phyloP scores from a whole-genome alignment of 441 rosid species.

The Pelargonium myrrhifolium region DNA sequence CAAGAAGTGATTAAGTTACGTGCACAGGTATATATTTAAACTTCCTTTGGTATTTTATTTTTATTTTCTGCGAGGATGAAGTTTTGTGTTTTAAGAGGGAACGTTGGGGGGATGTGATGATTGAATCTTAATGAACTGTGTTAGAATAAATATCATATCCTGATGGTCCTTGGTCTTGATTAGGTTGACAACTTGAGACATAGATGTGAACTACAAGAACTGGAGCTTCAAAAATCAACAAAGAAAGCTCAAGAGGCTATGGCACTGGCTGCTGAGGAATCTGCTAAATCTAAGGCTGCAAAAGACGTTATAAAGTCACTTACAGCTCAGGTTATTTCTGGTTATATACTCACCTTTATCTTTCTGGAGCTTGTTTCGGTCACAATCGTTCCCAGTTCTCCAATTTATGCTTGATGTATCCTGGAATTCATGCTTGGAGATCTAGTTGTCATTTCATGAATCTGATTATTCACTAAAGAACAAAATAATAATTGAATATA shows the following conservation, averaged over 20 bases:
- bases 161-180: conserved; percentile 24
- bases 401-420: neutral
- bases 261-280: conserved; percentile 71
- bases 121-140: neutral
- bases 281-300: conserved; percentile 85
- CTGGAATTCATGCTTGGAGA: neutral
- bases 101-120: neutral
- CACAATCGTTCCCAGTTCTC: neutral
- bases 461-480: neutral
- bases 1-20: conserved; percentile 85
- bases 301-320: conserved; percentile 93
- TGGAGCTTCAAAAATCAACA: conserved; percentile 71
- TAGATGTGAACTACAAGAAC: conserved; percentile 76
- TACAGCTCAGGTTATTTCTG: conserved; percentile 64
- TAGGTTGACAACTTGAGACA: conserved; percentile 80
- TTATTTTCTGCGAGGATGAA: neutral
- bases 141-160: conserved; percentile 5
- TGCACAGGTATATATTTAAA: conserved; percentile 50
- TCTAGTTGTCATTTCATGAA: neutral
- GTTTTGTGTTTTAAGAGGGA: neutral
- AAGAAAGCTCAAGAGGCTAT: conserved; percentile 84
- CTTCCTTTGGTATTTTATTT: neutral
- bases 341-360: conserved; percentile 5
- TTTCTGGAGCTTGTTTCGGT: conserved; percentile 2
- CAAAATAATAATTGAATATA: neutral